phyloP scores from a whole-genome alignment of 1,284 basidiomycete species.

The Gomphus sp. region DNA sequence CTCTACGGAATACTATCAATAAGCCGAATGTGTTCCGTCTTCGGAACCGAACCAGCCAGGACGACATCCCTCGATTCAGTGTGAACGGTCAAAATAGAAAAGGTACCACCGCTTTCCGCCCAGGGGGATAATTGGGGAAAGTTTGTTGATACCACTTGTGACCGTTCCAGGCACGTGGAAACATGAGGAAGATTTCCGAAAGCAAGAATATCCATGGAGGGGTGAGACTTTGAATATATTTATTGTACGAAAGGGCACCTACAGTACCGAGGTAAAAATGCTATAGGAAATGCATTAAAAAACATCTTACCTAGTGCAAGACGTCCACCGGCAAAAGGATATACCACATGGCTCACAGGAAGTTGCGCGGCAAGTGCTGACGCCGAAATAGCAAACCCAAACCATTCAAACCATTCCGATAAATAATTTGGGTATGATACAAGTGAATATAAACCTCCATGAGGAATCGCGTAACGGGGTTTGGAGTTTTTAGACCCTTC shows the following conservation, averaged over 20 bases:
- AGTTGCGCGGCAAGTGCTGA: conserved; percentile 25
- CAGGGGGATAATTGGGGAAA: conserved; percentile 62
- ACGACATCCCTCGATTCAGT: too few relatives aligned
- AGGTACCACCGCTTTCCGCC: conserved; percentile 59
- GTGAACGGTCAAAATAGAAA: conserved; percentile 37
- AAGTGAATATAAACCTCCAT: conserved; percentile 68
- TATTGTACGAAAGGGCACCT: conserved; percentile 1
- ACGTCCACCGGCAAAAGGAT: conserved; percentile 26
- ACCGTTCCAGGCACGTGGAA: conserved; percentile 70
- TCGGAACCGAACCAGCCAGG: not conserved
- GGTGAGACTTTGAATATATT: conserved; percentile 23
- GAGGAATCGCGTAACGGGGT: conserved; percentile 72
- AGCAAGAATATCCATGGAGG: conserved; percentile 75
- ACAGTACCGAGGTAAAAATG: not conserved
- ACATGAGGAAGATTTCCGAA: conserved; percentile 64
- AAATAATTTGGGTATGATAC: conserved; percentile 93
- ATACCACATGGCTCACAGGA: conserved; percentile 26
- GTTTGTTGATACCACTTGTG: conserved; percentile 73
- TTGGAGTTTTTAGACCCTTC: conserved; percentile 10
- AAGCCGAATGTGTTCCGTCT: not conserved
- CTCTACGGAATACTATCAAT: too few relatives aligned
- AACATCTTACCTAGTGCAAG: not conserved
- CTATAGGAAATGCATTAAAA: too few relatives aligned
- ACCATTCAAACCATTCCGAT: conserved; percentile 87
- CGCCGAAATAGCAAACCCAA: conserved; percentile 67